Evolutionary conservation across 768 basidiomycete species (phyloP), one percentile per base, ranked within the genome.

Genomic region (Tulasnella sp.): DNA sequence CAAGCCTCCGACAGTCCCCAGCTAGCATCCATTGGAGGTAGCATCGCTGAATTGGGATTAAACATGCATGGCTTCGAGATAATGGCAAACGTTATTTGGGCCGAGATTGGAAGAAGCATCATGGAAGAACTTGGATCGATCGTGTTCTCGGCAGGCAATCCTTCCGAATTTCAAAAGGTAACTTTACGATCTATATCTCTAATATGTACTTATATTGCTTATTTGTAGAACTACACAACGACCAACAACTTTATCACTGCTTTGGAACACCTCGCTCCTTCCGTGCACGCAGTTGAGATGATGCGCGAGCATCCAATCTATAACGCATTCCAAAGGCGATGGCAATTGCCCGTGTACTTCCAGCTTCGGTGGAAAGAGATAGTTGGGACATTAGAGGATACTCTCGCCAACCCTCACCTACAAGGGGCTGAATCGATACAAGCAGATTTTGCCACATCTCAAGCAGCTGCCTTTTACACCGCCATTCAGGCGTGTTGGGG

Each of bases 281-380:
- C 93, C 2, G 80, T 84, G 17, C 83, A 84, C 35, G 86, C 91
- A 2, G 85, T 95, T 9, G 82, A 87, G 73, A 82, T 83, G 2
- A 89, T 98, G 86, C 87, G 93, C 3, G 77, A 82, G 4, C 91
- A 94, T 78, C 86, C 88, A 0, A 82, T 88, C 3, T 96, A 89
- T 78, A 75, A 77, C 29, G 80, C 88, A 1, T 97, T 98, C 77
- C 87, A 90, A 77, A 84, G 86, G 74, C 86, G 94, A 40, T 99
- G 97, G 95, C 97, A 98, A 78, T 85, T 99, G 2, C 92, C 94
- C 1, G 91, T 98, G 9, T 98, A 98, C 78, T 98, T 96, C 79
- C 97, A 99, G 77, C 82, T 99, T 74, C 86, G 96, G 59, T 96
- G 95, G 94, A 97, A 97, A 80, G 96, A 97, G 77, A 91, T 96